Percentiles rank a stretch among this genome's conserved stretches.
Evolutionary conservation across 2,329 filamentous ascomycete species (phyloP).

Genomic region (Botryotinia narcissicola): DNA sequence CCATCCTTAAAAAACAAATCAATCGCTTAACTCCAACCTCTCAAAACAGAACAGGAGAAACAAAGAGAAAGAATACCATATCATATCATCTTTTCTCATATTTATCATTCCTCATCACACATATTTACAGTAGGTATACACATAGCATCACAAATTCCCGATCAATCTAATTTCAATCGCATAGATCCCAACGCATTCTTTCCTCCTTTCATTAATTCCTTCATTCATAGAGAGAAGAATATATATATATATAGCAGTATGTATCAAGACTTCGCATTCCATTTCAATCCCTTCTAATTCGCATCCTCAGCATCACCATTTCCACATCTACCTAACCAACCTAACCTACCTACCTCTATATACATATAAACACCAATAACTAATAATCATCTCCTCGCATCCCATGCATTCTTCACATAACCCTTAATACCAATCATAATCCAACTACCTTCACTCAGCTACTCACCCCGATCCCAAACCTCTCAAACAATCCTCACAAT

Average conservation of each 20-base stretch:
- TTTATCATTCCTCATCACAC: too few relatives aligned
- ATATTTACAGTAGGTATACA: too few relatives aligned
- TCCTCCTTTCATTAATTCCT: neutral
- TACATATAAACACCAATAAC: too few relatives aligned
- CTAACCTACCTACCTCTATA: too few relatives aligned
- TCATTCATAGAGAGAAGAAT: neutral
- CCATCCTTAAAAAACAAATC: neutral
- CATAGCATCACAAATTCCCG: too few relatives aligned
- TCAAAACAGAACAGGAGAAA: neutral
- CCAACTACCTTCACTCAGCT: neutral
- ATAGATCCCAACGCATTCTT: neutral
- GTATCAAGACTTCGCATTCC: neutral
- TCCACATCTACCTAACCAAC: neutral
- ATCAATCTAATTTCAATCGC: neutral
- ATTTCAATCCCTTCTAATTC: neutral
- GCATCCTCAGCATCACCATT: neutral
- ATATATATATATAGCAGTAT: accelerated
- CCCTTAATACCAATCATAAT: neutral
- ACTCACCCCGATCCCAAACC: neutral
- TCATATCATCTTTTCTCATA: neutral
- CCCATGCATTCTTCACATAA: neutral
- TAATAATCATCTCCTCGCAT: neutral
- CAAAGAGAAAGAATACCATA: neutral
- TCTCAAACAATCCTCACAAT: neutral
- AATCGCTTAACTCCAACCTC: neutral